Conservation (phyloP, 441 rosid species). For the Adansonia grandidieri region DNA sequence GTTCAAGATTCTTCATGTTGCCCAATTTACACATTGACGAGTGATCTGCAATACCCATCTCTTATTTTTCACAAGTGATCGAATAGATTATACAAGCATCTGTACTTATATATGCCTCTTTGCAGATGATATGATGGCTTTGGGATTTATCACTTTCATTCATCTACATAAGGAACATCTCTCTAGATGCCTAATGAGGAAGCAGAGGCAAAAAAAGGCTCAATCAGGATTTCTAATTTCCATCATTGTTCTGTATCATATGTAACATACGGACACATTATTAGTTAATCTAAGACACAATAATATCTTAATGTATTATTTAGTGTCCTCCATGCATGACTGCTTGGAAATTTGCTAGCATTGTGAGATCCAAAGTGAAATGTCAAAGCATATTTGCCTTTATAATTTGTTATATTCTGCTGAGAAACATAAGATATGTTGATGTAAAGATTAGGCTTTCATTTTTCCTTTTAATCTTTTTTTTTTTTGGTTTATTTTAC, state of each 20-base stretch:
- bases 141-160: not conserved
- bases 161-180: constrained; percentile 14
- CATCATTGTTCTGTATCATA: not conserved
- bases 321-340: no score
- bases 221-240: not conserved
- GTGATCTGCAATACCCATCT: not conserved
- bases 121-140: constrained; percentile 15
- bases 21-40: not conserved
- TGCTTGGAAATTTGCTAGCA: no score
- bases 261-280: not conserved
- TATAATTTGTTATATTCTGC: no score
- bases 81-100: not conserved
- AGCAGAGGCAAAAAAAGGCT: not conserved
- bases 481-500: not conserved
- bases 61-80: not conserved
- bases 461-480: not conserved
- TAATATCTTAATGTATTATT: not conserved
- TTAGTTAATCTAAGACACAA: not conserved
- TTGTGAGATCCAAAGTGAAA: no score
- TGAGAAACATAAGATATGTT: no score
- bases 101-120: not conserved
- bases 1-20: constrained; percentile 4
- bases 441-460: no score
- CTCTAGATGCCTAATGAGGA: not conserved
- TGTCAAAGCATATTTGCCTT: no score